Evolutionary conservation across 176 grass and related monocot species (phyloP), one percentile per base, ranked within the genome.

Genomic region (Rhynchospora tenuis): DNA sequence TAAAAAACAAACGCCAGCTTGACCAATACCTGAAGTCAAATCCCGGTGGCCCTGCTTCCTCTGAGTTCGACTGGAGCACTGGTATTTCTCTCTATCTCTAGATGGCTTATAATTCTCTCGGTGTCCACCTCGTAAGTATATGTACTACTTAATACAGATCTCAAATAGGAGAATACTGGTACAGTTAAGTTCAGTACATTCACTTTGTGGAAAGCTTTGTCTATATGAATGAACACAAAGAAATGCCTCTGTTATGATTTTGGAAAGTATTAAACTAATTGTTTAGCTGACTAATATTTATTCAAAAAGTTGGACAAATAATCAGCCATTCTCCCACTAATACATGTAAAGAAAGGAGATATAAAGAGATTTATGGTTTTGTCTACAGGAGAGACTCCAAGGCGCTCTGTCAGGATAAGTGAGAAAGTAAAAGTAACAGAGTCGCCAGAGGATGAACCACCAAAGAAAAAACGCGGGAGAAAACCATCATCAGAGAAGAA

Each of bases 1-100:
- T 99, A 62, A 99, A 88, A 79, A 95, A 87, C 52, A 99, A 93
- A 86, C 91, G 87, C 58, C 96, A 95, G 62, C 82, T 99, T 43
- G 78, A 70, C 84, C 91, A 92, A 52, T 99, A 99, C 42, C 78
- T 99, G 12, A 95, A 95, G 81, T 86, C 89, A n/a, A 86, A 99
- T 71, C 86, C 91, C 87, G 91, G 88, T 63, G 89, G 90, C 59
- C 89, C 89, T 80, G 68, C 91, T 65, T 81, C 91, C 74, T 93
- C 91, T 6, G 91, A 99, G 70, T 99, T 99, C 16, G 96, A 95
- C 79, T 99, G 96, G 96, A 84, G 88, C 88, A 95, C 93, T 74
- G 96, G 96, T 99, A 87, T 1, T 79, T 11, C 42, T n/a, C 20
- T 42, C 78, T 87, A 46, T 0, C 33, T 74, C 71, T 76, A 46